phyloP scores from a whole-genome alignment of 2,329 filamentous ascomycete species.

The Mycosphaerella sp. region DNA sequence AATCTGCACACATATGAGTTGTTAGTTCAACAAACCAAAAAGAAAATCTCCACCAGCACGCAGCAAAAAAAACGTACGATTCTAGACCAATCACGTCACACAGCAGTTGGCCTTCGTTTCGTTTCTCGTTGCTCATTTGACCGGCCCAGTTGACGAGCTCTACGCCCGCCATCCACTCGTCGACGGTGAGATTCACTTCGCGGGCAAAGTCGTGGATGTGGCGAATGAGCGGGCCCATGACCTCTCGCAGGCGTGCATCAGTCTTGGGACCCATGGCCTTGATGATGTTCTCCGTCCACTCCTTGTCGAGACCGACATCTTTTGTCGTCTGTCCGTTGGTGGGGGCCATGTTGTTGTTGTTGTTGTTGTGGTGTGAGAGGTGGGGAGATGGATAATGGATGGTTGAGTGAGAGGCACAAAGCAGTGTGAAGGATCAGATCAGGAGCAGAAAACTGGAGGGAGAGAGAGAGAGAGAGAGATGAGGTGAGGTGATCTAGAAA shows the following conservation, averaged over 20 bases:
- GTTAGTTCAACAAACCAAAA: neutral
- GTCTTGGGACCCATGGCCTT: constrained; percentile 34
- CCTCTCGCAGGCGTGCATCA: constrained; percentile 28
- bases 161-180: constrained; percentile 54
- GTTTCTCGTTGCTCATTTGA: constrained; percentile 54
- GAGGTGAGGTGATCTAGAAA: neutral
- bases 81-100: constrained; percentile 55
- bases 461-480: neutral
- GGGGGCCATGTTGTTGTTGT: neutral
- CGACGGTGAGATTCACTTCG: constrained; percentile 53
- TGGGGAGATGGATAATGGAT: too few species aligned
- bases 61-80: constrained; percentile 32
- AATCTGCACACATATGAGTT: constrained; percentile 29
- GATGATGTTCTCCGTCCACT: constrained; percentile 33
- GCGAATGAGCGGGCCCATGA: constrained; percentile 47
- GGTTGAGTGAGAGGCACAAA: too few species aligned
- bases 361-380: too few species aligned
- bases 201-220: constrained; percentile 56
- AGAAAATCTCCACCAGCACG: neutral
- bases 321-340: constrained; percentile 38
- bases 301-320: constrained; percentile 14
- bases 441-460: too few species aligned
- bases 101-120: constrained; percentile 58
- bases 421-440: too few species aligned
- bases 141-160: constrained; percentile 56